Conservation (phyloP, 805 yeast genomes). For the Pichia nanzhaoensis region DNA sequence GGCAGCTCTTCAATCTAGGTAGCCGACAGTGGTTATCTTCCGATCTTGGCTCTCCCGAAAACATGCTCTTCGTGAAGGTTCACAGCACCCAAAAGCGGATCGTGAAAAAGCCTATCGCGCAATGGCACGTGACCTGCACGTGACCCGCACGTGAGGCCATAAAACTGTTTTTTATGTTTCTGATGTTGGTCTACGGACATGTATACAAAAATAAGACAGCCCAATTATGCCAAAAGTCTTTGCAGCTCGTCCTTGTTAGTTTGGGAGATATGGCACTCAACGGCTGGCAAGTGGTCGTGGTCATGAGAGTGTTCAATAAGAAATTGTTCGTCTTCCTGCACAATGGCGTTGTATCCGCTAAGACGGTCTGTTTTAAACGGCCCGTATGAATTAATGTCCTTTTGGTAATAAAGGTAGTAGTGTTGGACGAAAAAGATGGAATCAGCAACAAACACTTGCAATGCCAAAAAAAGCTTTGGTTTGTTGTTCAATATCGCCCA, state of each 20-base stretch:
- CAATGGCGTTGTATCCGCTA: conserved; percentile 17
- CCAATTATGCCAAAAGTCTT: conserved; percentile 13
- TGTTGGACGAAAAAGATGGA: conserved; percentile 29
- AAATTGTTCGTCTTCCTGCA: conserved; percentile 29
- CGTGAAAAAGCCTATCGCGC: no score
- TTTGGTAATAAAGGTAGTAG: conserved; percentile 25
- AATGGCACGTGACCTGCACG: no score
- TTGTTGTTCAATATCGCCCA: conserved; percentile 24
- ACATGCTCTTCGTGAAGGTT: no score
- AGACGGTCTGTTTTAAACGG: conserved; percentile 13
- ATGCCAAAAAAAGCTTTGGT: conserved; percentile 28
- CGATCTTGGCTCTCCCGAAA: no score
- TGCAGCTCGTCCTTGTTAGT: conserved; percentile 24
- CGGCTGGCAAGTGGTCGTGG: conserved; percentile 22
- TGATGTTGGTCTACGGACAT: no score
- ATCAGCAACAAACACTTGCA: conserved; percentile 28
- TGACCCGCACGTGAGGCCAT: no score
- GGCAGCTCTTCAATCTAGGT: no score
- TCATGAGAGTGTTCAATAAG: conserved; percentile 29
- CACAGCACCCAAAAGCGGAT: no score
- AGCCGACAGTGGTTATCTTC: no score
- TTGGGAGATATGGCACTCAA: conserved; percentile 13
- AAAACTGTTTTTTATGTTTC: neutral
- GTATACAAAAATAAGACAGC: no score
- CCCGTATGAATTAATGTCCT: conserved; percentile 21